These are phyloP conservation scores for Hericium coralloides DNA, from an alignment of 768 basidiomycete species.

Conservation along the genomic window DNA sequence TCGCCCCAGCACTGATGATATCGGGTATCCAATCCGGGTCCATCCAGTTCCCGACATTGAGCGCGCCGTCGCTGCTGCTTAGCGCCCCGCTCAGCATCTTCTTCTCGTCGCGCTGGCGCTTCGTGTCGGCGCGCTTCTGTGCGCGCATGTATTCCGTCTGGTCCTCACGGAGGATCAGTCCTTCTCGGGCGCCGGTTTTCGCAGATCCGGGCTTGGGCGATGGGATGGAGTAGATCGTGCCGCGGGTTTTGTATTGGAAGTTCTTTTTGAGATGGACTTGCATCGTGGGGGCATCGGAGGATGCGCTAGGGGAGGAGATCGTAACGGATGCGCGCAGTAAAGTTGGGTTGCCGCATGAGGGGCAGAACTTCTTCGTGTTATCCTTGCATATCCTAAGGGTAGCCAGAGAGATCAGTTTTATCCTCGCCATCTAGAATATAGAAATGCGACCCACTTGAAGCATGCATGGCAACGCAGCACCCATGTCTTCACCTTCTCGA, in stretches of 20 bases:
- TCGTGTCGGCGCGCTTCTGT: slow-evolving; percentile 64
- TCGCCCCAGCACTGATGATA: slow-evolving; percentile 55
- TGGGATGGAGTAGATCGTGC: slow-evolving; percentile 89
- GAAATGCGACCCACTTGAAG: slow-evolving; percentile 75
- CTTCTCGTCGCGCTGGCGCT: slow-evolving; percentile 70
- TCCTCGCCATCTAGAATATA: not conserved
- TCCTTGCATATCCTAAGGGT: slow-evolving; percentile 84
- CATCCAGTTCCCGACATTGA: slow-evolving; percentile 74
- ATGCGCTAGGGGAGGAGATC: slow-evolving; percentile 54
- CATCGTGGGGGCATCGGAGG: slow-evolving; percentile 56
- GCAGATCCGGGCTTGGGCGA: slow-evolving; percentile 83
- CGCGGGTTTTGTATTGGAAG: slow-evolving; percentile 89
- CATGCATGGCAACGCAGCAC: slow-evolving; percentile 96
- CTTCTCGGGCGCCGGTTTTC: slow-evolving; percentile 73
- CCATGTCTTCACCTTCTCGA: slow-evolving; percentile 90
- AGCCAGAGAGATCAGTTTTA: not conserved
- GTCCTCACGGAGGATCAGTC: slow-evolving; percentile 88
- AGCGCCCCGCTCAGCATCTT: slow-evolving; percentile 56
- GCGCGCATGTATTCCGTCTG: slow-evolving; percentile 83
- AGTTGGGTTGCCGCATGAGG: slow-evolving; percentile 91
- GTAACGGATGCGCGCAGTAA: slow-evolving; percentile 89
- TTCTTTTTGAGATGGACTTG: slow-evolving; percentile 92
- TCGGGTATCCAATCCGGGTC: slow-evolving; percentile 94
- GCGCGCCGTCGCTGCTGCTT: slow-evolving; percentile 39
- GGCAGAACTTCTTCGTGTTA: slow-evolving; percentile 90